Evolutionary conservation across 306 rosid genomes (phyloP), one percentile per base, ranked within the genome.

Genomic region (Prunus mongolica): DNA sequence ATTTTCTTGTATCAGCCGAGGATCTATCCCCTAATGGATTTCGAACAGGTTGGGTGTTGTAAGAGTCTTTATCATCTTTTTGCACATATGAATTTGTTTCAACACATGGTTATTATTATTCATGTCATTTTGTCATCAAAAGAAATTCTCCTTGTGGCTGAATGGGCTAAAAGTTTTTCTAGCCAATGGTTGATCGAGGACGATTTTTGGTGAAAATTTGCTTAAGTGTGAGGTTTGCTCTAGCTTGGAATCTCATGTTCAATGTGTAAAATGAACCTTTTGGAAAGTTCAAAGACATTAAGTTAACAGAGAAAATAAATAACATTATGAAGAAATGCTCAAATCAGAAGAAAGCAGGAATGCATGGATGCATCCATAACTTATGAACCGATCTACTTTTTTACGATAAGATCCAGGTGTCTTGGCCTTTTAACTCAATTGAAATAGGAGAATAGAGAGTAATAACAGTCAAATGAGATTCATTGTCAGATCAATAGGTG

Each of bases 11-110:
- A 6, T 63, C 95, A 2, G 92, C 98, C 2, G 98, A 94, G 81
- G 97, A 94, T 85, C 86, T 94, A 58, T 87, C 98, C 25, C 98
- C 98, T 2, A 94, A 94, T 66, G 98, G 98, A 18, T 92, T 94
- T 80, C 91, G 97, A 78, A 94, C 98, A 77, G 98, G 98, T 93
- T 71, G 15, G 32, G 11, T 66, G 62, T 69, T 3, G 50, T 65
- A 18, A 50, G 30, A 14, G 41, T 76, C 61, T 3, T 32, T 55
- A 28, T 38, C 27, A 2, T 73, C 18, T 56, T n/a, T 32, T 34
- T 14, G 10, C 10, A 24, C 46, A 38, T 56, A 34, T 30, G 28
- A 32, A 71, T 34, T 32, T 71, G 32, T 7, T 32, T 55, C 5
- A 19, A 57, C 25, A 12, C n/a, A n/a, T 71, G 38, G 30, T 6